Evolutionary conservation across 148 eudicot genomes (phyloP).

Genomic region (Silene latifolia): DNA sequence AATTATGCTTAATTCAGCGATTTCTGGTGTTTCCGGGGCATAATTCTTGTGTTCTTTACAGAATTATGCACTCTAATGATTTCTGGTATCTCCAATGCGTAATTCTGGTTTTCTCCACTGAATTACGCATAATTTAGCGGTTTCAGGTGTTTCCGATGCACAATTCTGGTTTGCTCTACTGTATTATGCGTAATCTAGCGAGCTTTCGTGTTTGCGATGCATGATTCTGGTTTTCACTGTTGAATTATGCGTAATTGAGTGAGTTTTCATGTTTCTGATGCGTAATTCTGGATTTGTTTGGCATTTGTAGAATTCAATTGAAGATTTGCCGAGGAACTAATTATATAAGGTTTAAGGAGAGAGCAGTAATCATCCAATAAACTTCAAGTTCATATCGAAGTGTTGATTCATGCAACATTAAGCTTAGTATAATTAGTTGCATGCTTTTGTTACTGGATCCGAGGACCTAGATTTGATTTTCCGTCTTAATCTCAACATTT

Average conservation of each 20-base stretch:
- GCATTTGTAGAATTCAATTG: background rate
- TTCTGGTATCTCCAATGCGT: background rate
- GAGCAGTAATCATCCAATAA: constrained; percentile 11
- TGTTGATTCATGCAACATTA: constrained; percentile 11
- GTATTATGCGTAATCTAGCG: too few relatives aligned
- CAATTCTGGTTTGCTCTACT: too few relatives aligned
- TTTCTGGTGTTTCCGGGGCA: too few relatives aligned
- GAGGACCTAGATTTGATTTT: constrained; percentile 10
- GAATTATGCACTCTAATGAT: constrained; percentile 1
- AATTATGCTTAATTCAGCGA: too few relatives aligned
- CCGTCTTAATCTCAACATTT: too few relatives aligned
- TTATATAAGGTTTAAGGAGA: background rate
- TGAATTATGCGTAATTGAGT: too few relatives aligned
- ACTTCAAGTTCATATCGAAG: background rate
- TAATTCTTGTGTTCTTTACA: background rate
- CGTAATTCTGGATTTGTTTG: constrained; percentile 12
- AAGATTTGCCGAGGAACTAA: background rate
- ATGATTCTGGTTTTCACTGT: too few relatives aligned
- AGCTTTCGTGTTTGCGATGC: too few relatives aligned
- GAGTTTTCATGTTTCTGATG: too few relatives aligned
- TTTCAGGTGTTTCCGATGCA: background rate
- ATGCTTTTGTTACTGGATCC: constrained; percentile 19
- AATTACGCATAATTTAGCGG: background rate
- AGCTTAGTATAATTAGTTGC: background rate
- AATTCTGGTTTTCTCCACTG: constrained; percentile 5